phyloP scores from a whole-genome alignment of 352 stramenopile species.

The Globisporangium recalcitrans region DNA sequence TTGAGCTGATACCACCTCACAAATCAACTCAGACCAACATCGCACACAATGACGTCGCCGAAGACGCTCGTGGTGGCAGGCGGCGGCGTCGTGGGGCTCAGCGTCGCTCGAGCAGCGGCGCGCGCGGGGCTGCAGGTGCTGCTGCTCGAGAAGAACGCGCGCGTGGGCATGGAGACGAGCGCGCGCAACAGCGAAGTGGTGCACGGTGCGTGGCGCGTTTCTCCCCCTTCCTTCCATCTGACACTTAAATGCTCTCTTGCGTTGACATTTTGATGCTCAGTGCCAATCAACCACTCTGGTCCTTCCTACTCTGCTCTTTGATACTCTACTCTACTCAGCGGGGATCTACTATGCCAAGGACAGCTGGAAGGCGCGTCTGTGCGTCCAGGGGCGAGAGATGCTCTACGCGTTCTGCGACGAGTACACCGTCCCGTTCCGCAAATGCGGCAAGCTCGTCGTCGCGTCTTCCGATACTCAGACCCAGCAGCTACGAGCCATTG shows the following conservation, averaged over 20 bases:
- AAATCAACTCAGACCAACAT: neutral
- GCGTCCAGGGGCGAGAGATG: slow-evolving; percentile 80
- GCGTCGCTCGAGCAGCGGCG: slow-evolving; percentile 52
- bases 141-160: slow-evolving; percentile 81
- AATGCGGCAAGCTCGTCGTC: slow-evolving; percentile 95
- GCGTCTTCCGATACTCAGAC: slow-evolving; percentile 32
- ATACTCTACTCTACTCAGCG: slow-evolving; percentile 21
- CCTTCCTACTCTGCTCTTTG: neutral
- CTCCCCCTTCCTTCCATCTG: slow-evolving; percentile 4
- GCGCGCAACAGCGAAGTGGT: slow-evolving; percentile 95
- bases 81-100: slow-evolving; percentile 73
- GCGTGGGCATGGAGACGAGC: slow-evolving; percentile 85
- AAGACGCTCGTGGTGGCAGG: slow-evolving; percentile 72
- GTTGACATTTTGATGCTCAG: neutral
- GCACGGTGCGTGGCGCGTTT: slow-evolving; percentile 55
- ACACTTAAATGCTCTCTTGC: neutral
- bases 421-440: slow-evolving; percentile 68
- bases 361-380: slow-evolving; percentile 90
- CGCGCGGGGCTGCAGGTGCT: slow-evolving; percentile 65
- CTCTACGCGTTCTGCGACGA: slow-evolving; percentile 92
- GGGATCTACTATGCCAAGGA: slow-evolving; percentile 92
- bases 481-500: slow-evolving; percentile 36
- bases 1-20: neutral
- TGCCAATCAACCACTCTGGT: neutral
- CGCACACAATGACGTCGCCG: neutral